Evolutionary conservation across 1,284 basidiomycete genomes (phyloP).

Genomic region (Porodaedalea pini): DNA sequence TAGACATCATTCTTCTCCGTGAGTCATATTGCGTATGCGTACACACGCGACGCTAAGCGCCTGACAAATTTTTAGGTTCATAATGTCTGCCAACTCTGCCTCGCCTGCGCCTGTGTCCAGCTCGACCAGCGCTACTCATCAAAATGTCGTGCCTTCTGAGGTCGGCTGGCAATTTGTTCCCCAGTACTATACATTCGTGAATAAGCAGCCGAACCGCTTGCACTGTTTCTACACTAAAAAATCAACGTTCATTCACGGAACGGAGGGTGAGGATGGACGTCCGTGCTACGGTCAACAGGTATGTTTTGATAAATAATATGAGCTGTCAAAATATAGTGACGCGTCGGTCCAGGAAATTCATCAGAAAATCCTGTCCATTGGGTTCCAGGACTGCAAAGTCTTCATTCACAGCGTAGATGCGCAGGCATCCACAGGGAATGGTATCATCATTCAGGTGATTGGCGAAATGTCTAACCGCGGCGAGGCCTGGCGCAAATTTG

Average conservation of each 20-base stretch:
- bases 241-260: slow-evolving; percentile 94
- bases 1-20: slow-evolving; percentile 31
- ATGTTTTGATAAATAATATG: slow-evolving; percentile 24
- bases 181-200: slow-evolving; percentile 96
- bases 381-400: slow-evolving; percentile 96
- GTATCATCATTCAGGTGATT: slow-evolving; percentile 97
- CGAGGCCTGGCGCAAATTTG: slow-evolving; percentile 95
- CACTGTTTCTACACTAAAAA: slow-evolving; percentile 99
- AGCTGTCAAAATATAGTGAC: not conserved
- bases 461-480: slow-evolving; percentile 96
- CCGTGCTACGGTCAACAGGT: slow-evolving; percentile 93
- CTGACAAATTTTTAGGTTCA: not conserved
- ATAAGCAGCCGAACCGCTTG: slow-evolving; percentile 93
- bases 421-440: slow-evolving; percentile 89
- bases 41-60: not conserved
- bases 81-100: slow-evolving; percentile 7
- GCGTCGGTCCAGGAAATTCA: slow-evolving; percentile 83
- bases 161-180: slow-evolving; percentile 98
- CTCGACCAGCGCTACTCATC: not conserved
- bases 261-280: slow-evolving; percentile 89
- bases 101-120: not conserved
- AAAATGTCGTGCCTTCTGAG: slow-evolving; percentile 70
- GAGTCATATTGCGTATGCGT: slow-evolving; percentile 22
- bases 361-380: slow-evolving; percentile 90
- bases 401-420: slow-evolving; percentile 95